Base-by-base conservation (phyloP, 805 yeast species). In the Zygosaccharomyces siamensis region DNA sequence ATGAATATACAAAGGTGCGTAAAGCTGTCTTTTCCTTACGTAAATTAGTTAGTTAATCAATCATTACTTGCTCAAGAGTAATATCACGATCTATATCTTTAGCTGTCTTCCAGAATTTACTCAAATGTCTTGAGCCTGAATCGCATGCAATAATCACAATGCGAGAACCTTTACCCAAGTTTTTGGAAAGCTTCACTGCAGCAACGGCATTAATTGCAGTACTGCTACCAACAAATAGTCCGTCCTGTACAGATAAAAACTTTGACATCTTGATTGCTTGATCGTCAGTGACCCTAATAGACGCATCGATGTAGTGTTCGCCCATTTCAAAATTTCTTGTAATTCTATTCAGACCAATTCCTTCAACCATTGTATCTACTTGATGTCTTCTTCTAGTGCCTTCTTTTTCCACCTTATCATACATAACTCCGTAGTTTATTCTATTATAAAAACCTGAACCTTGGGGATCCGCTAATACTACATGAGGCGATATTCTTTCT, bases 141-240 rank as follows among this genome's bases (percentile, higher is more conserved):
- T 92, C 99, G 64, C 98, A 93, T 1, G 96, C 86, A 42, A 93
- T 77, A 16, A 95, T 80, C 4, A 92, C 95, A 20, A 92, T 80
- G 16, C 72, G 78, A 45, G 84, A 78, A 1, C 90, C 90, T 0
- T 83, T 73, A 63, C 69, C 77, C 32, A 63, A 46, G 24, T 64
- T 60, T 47, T 67, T 61, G 2, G 89, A 86, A 7, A 79, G 68
- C 53, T 79, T 73, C 5, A 81, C 77, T 0, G 96, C 95, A 0
- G 96, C 97, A 4, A 88, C 96, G 37, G 96, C 90, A 63, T 89
- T 89, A 23, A 93, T 83, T 0, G 96, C 96, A n/a, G 95, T 84
- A 39, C 96, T 86, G 24, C 95, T 83, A 2, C 99, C 99, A 61
- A 90, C 77, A 65, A 93, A 93, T 14, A 89, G 68, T 0, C 98